Evolutionary conservation across 2,329 filamentous ascomycete genomes (phyloP).

Genomic region (Coleophoma eucalyptorum): DNA sequence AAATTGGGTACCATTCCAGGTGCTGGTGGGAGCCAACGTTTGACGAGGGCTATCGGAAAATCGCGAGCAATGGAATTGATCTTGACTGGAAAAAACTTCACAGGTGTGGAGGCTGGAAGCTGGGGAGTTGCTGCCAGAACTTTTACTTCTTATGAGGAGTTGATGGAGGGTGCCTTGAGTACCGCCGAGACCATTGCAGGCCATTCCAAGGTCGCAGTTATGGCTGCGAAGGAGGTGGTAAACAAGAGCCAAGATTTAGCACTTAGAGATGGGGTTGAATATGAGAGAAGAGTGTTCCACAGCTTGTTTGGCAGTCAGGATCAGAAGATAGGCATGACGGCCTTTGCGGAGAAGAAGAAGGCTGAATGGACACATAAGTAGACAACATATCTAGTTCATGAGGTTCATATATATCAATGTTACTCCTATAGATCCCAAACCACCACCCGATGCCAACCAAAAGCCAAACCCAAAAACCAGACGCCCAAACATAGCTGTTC

Average conservation of each 20-base stretch:
- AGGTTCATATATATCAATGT: background rate
- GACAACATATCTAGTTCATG: constrained; percentile 5
- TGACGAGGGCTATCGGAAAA: constrained; percentile 82
- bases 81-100: constrained; percentile 80
- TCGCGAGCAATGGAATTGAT: constrained; percentile 88
- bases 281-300: constrained; percentile 91
- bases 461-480: too few species aligned
- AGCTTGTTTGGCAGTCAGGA: constrained; percentile 89
- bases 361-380: constrained; percentile 84
- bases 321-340: constrained; percentile 95
- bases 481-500: background rate
- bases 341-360: constrained; percentile 94
- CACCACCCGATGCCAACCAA: constrained; percentile 2
- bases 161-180: constrained; percentile 76
- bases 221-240: constrained; percentile 95
- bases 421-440: background rate
- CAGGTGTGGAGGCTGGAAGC: constrained; percentile 75
- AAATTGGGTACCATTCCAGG: constrained; percentile 92
- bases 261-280: constrained; percentile 88
- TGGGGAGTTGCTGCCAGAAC: constrained; percentile 88
- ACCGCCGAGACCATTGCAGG: constrained; percentile 88
- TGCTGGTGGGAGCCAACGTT: constrained; percentile 83
- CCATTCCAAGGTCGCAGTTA: constrained; percentile 81
- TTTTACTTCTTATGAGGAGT: constrained; percentile 75
- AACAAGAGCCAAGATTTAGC: constrained; percentile 96